Evolutionary conservation across 2,329 filamentous ascomycete species (phyloP).

Genomic region (Beauveria bassiana): DNA sequence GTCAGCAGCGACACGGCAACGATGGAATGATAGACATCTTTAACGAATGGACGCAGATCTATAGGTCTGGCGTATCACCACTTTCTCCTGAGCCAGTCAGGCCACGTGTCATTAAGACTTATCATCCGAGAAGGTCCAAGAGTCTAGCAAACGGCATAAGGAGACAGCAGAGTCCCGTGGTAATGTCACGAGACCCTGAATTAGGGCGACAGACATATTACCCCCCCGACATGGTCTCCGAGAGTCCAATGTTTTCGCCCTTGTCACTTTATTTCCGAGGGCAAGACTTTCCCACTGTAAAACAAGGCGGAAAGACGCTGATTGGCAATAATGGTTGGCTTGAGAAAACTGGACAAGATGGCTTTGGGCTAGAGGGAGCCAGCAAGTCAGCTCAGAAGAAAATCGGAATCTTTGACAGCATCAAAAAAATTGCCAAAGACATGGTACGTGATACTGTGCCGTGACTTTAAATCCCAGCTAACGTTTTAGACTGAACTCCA

Average conservation of each 20-base stretch:
- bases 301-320: slow-evolving; percentile 41
- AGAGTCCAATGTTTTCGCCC: slow-evolving; percentile 32
- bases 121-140: slow-evolving; percentile 21
- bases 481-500: slow-evolving; percentile 29
- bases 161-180: neutral
- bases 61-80: slow-evolving; percentile 15
- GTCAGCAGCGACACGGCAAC: slow-evolving; percentile 16
- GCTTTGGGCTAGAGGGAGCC: slow-evolving; percentile 15
- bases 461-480: slow-evolving; percentile 7
- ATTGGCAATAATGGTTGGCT: slow-evolving; percentile 52
- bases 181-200: slow-evolving; percentile 10
- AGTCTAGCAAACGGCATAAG: slow-evolving; percentile 21
- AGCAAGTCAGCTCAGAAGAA: slow-evolving; percentile 29
- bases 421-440: slow-evolving; percentile 47
- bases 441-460: slow-evolving; percentile 32
- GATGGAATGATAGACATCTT: slow-evolving; percentile 18
- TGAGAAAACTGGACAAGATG: slow-evolving; percentile 31
- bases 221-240: slow-evolving; percentile 11
- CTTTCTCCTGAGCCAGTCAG: slow-evolving; percentile 13
- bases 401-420: slow-evolving; percentile 34
- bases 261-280: slow-evolving; percentile 35
- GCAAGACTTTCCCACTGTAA: slow-evolving; percentile 28
- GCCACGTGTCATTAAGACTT: slow-evolving; percentile 14
- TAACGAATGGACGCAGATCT: slow-evolving; percentile 19
- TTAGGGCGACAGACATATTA: slow-evolving; percentile 11